phyloP scores from a whole-genome alignment of 257 asterid genomes.

The Penstemon newberryi region DNA sequence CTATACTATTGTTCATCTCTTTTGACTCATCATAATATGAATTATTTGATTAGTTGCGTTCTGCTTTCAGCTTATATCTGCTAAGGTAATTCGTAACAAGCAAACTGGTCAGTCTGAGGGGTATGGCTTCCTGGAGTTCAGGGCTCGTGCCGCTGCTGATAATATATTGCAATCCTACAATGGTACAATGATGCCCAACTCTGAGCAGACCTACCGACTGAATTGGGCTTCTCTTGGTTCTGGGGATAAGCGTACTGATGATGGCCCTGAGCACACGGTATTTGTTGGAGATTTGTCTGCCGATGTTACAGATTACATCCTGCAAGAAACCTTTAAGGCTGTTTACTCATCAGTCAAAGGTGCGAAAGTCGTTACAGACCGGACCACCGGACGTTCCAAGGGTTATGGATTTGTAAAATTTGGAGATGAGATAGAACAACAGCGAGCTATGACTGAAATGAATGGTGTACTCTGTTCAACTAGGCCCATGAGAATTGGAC shows the following conservation, averaged over 20 bases:
- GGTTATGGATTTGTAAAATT: conserved; percentile 88
- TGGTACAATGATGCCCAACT: conserved; percentile 65
- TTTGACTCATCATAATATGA: background rate
- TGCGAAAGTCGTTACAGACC: conserved; percentile 80
- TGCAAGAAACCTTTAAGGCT: conserved; percentile 66
- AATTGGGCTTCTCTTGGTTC: conserved; percentile 88
- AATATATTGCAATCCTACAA: conserved; percentile 60
- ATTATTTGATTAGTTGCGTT: background rate
- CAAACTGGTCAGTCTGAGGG: conserved; percentile 79
- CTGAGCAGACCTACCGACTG: conserved; percentile 63
- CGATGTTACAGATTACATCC: conserved; percentile 71
- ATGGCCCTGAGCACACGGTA: conserved; percentile 65
- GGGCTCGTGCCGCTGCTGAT: conserved; percentile 68
- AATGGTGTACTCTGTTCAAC: conserved; percentile 75
- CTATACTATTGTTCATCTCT: background rate
- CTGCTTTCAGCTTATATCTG: conserved; percentile 57
- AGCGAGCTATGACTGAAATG: conserved; percentile 86
- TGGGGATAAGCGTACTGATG: conserved; percentile 74
- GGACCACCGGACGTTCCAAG: conserved; percentile 81
- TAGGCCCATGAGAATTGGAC: conserved; percentile 89
- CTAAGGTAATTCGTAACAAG: conserved; percentile 74
- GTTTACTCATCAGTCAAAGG: conserved; percentile 72
- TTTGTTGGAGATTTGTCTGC: conserved; percentile 94
- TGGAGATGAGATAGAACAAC: conserved; percentile 78
- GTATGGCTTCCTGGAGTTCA: conserved; percentile 82